Evolutionary conservation across 306 rosid species (phyloP), one percentile per base, ranked within the genome.

Genomic region (Clitoria ternatea): DNA sequence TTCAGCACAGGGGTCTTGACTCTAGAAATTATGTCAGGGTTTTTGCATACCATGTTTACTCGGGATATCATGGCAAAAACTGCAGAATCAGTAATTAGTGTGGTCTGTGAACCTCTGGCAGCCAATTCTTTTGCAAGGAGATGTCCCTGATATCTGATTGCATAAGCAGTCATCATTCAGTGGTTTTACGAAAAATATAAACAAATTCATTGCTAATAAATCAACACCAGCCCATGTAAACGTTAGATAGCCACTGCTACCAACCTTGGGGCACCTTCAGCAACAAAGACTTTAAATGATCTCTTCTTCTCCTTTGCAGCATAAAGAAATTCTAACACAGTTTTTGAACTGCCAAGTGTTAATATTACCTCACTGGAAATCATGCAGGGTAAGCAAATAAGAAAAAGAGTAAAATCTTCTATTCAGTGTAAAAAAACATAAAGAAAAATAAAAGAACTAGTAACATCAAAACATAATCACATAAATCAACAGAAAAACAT

Each of bases 241-340:
- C 40, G 52, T 66, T 60, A 54, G n/a, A 32, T 63, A 44, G 77
- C 26, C 54, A 65, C 55, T 43, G 57, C 56, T 61, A 62, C 89
- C 35, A 73, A 95, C 99, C 97, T 95, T 72, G 99, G 99, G 78
- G 99, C 97, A 77, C 99, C 99, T 79, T 95, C 99, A 2, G 96
- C 91, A 74, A 95, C 96, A 85, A 87, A 86, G 48, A 91, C 93
- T 74, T 96, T 89, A 78, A 91, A 95, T 42, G 97, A 91, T 87
- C 99, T 89, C 77, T 89, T 86, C 61, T 95, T 95, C 78, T 91
- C 99, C 84, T 89, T 95, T 1, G 99, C 99, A 52, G 96, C 96
- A 78, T 83, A 86, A 24, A 95, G 93, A 88, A 95, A 95, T 80
- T 95, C 99, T 79, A 95, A 80, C 35, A 95, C 99, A 29, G 99